Conservation (phyloP, 2,329 filamentous ascomycete species). For the Penicillium digitatum region DNA sequence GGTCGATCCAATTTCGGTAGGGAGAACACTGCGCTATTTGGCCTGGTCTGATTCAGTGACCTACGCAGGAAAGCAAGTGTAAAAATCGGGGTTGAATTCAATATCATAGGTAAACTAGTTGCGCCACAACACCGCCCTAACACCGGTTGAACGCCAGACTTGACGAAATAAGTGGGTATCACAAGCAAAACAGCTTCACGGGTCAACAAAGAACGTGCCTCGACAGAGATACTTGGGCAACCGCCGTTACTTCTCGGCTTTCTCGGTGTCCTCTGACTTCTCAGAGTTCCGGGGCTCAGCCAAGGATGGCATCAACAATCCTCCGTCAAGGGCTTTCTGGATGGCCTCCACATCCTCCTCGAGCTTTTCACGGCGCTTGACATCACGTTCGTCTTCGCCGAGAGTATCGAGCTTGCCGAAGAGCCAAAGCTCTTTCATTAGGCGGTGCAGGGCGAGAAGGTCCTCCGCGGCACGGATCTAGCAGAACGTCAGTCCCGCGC, state of each 20-base stretch:
- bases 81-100: neutral
- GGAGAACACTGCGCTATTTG: no score
- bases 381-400: constrained; percentile 41
- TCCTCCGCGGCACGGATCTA: constrained; percentile 61
- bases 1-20: neutral
- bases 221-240: no score
- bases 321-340: constrained; percentile 41
- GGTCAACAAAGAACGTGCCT: neutral
- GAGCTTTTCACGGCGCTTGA: constrained; percentile 41
- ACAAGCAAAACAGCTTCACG: neutral
- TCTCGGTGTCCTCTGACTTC: neutral
- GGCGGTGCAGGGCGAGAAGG: constrained; percentile 56
- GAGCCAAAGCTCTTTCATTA: constrained; percentile 64
- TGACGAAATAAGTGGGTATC: neutral
- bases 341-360: constrained; percentile 49
- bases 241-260: neutral
- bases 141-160: neutral
- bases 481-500: neutral
- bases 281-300: neutral
- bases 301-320: constrained; percentile 21
- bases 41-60: neutral
- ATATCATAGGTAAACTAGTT: neutral
- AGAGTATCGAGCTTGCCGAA: constrained; percentile 62
- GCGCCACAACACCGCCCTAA: neutral
- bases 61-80: neutral